Evolutionary conservation across 805 yeast genomes (phyloP), one percentile per base, ranked within the genome.

Genomic region (Starmerella geochares): DNA sequence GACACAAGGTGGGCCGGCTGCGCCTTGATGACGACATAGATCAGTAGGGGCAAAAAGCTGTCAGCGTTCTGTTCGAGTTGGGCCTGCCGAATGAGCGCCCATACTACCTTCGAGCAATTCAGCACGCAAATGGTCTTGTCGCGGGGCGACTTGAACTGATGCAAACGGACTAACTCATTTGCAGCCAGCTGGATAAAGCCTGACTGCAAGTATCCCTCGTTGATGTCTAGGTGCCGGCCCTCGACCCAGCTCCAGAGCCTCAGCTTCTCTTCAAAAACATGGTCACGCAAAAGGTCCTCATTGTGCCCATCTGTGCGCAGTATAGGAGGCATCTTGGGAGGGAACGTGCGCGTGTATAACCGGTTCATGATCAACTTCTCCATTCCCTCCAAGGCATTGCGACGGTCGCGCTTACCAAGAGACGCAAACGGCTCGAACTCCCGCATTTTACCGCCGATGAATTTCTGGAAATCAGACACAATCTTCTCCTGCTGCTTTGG

Each of bases 281-380:
- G 62, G 63, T 94, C 98, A 3, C 76, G 69, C 3, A 69, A 59
- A 20, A 87, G 60, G 62, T 87, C 96, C 37, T 73, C 72, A 39
- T 66, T 71, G 60, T 83, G 90, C 8, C 74, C 77, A 50, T 63
- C 76, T 46, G 73, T 78, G 51, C 76, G 67, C 52, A 61, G 67
- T 5, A 64, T 56, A 8, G 64, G 68, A 2, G 75, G 67, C n/a
- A 77, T 74, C 39, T 72, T 76, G 0, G 97, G 96, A 0, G 96
- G 79, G 61, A 83, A 94, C 27, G 90, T 82, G 48, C 76, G 77
- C 1, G 72, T 71, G 63, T 86, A 88, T 2, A 94, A 66, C 55
- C 95, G 73, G 49, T 90, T 88, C 94, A 88, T 86, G 9, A 94
- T 73, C 38, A 92, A 72, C 64, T 92, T 92, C 65, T 92, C 99